Base-by-base conservation (phyloP, 2,329 filamentous ascomycete genomes). In the Pestalotiopsis fici region DNA sequence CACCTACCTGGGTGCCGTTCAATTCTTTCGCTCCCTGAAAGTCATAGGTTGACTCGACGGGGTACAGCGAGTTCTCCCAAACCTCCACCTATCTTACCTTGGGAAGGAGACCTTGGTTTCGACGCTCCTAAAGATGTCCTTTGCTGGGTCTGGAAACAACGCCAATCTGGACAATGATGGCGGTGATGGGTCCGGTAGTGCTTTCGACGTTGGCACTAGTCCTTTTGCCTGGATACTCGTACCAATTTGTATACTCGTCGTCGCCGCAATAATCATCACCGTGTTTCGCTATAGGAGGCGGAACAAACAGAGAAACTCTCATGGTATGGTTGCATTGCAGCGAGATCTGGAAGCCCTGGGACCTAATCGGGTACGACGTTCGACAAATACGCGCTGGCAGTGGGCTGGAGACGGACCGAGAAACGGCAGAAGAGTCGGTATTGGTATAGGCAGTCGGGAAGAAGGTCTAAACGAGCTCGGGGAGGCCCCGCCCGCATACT, bases 391-490 rank as follows among this genome's bases (percentile, higher is more conserved):
- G 21, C 67, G 67, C 43, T 67, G 69, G 65, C 66, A 65, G 23
- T 66, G 62, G 61, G 59, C 28, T 18, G 59, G 59, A 62, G 56
- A 54, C n/a, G 18, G 37, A 61, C 27, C 21, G 12, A 39, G 63
- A 27, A 63, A 18, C 31, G 43, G 50, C 35, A 66, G 25, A 63
- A 67, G 60, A 35, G 64, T 27, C 64, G 70, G 47, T 27, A 62
- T 65, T 25, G 71, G 67, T 2, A 65, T 71, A 18, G 71, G 69
- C 13, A 75, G 73, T 47, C 70, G 71, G 31, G 76, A 77, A 39
- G 75, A 78, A 64, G 76, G 76, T 1, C 69, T 78, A 55, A 78
- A 78, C 39, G 76, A 78, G 68, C 65, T 77, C 3, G 76, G 76
- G 50, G 76, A 78, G 66, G 76, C 76, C 6, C 76, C 76, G 11